These are phyloP conservation scores for Phlebiopsis gigantea DNA, from an alignment of 768 basidiomycete genomes.

Conservation along the genomic window DNA sequence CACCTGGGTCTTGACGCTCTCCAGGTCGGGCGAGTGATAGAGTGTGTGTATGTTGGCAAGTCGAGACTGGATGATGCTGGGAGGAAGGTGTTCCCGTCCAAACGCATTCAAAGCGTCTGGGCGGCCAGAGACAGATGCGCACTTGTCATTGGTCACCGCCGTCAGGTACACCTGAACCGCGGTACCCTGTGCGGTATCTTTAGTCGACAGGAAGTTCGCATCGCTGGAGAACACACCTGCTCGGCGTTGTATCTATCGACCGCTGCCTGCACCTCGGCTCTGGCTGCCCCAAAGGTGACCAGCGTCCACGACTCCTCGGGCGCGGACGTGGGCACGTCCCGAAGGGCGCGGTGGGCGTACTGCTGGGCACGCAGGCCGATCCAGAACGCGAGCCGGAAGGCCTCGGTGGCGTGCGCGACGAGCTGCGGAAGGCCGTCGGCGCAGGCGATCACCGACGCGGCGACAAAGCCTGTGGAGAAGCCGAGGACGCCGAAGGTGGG, in stretches of 20 bases:
- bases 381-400: constrained; percentile 14
- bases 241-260: constrained; percentile 8
- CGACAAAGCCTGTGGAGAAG: constrained; percentile 17
- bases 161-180: constrained; percentile 11
- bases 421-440: constrained; percentile 6
- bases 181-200: background rate
- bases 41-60: constrained; percentile 11
- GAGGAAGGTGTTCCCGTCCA: constrained; percentile 5
- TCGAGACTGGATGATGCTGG: background rate
- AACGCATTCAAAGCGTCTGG: constrained; percentile 11
- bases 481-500: constrained; percentile 6
- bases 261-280: constrained; percentile 6
- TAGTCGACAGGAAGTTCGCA: background rate
- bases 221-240: constrained; percentile 6
- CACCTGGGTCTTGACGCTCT: constrained; percentile 5
- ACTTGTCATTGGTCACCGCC: constrained; percentile 12
- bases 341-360: background rate
- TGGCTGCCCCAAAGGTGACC: constrained; percentile 12
- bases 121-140: constrained; percentile 15
- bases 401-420: constrained; percentile 10
- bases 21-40: constrained; percentile 12
- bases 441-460: constrained; percentile 14
- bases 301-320: constrained; percentile 11
- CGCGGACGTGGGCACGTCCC: background rate
- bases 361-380: constrained; percentile 14